A percentile compares a stretch with the other conserved stretches of the same genome.
Evolutionary conservation across 768 basidiomycete species (phyloP).

Genomic region (Russula emetica): DNA sequence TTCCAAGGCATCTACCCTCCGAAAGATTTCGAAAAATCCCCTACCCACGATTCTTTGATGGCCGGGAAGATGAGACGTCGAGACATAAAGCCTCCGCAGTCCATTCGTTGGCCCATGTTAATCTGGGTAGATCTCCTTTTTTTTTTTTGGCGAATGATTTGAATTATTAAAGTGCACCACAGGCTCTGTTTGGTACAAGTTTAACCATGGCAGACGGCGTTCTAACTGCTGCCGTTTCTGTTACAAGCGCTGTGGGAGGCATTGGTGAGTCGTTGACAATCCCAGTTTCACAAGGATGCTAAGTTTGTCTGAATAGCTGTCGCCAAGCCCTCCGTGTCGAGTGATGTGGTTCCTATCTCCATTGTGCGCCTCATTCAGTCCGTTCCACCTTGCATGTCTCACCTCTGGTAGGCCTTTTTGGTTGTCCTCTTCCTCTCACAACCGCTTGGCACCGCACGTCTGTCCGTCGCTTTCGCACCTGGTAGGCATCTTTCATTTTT

Average conservation of each 20-base stretch:
- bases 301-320: conserved; percentile 37
- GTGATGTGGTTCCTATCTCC: conserved; percentile 53
- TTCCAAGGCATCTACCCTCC: conserved; percentile 59
- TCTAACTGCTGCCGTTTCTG: conserved; percentile 65
- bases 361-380: conserved; percentile 40
- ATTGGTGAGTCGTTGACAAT: conserved; percentile 35
- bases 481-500: conserved; percentile 34
- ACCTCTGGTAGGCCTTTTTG: conserved; percentile 45
- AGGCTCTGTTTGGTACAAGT: conserved; percentile 62
- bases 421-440: conserved; percentile 55
- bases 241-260: conserved; percentile 65
- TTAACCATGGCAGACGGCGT: conserved; percentile 66
- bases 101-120: conserved; percentile 48
- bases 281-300: neutral
- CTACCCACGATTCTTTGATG: conserved; percentile 29
- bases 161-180: neutral
- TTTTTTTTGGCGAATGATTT: conserved; percentile 1
- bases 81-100: conserved; percentile 26
- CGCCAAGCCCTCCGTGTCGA: conserved; percentile 46
- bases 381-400: neutral
- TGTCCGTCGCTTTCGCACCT: conserved; percentile 53
- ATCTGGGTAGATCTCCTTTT: conserved; percentile 43
- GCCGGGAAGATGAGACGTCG: conserved; percentile 8
- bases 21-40: conserved; percentile 22
- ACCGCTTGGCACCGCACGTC: conserved; percentile 52